Base-by-base conservation (phyloP, 2,329 filamentous ascomycete species). In the Beauveria brongniartii region DNA sequence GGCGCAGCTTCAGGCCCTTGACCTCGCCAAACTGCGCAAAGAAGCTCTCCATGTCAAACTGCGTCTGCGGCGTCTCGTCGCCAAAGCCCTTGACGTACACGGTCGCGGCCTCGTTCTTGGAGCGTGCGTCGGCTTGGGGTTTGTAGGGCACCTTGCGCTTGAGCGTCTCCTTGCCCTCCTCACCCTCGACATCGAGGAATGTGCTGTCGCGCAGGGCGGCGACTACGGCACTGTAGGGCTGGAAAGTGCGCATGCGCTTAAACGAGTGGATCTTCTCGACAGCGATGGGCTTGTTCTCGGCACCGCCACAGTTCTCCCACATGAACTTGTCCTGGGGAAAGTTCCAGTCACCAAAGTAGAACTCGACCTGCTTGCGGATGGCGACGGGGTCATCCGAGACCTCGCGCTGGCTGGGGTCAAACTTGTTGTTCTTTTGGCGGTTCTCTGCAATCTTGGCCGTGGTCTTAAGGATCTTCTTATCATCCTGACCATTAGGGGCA, bases 31-130 rank as follows among this genome's bases (percentile, higher is more conserved):
- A 92, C 62, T 87, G 83, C 61, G 86, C 81, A 73, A 97, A 96
- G 80, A 96, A 97, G 63, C 86, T 86, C 78, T 99, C 94, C 61
- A 99, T 88, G 65, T 97, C 91, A 73, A 96, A 91, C 75, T 97
- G 94, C 30, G 92, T 93, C 63, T 85, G 87, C 12, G 88, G 81
- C n/a, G 82, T 81, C 76, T 96, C 92, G 50, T 89, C 84, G 50
- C 92, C 92, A 69, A 99, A 99, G 55, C 92, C 93, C 81, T 97
- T 99, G 68, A 84, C 91, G 74, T 99, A 99, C 71, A 96, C 83
- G 69, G 87, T 93, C 62, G 87, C 82, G 62, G 84, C 81, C 74
- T 92, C 87, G 61, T 83, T 80, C 74, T 86, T 83, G 72, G 85
- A 81, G 69, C 86, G 84, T 66, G 83, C 76, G 64, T 84, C 82